Evolutionary conservation across 1,284 basidiomycete genomes (phyloP), one percentile per base, ranked within the genome.

Genomic region (Rhizoctonia solani): DNA sequence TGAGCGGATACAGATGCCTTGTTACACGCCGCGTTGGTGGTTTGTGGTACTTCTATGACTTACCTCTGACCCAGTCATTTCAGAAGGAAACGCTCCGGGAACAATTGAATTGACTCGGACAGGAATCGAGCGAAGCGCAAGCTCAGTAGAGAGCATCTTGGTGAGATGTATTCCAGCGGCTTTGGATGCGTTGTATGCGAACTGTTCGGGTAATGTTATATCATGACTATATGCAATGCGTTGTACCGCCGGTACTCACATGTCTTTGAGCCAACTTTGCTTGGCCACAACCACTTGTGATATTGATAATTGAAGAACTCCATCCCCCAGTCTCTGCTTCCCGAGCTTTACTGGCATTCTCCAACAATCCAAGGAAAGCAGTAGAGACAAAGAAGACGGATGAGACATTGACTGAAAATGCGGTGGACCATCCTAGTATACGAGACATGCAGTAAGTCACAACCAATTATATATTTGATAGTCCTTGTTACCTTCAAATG

Each of bases 111-210:
- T 87, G 47, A 71, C 75, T 73, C 67, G 44, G 14, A 70, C 52
- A 3, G 85, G 83, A 19, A 90, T 81, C 19, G 81, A 80, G 72
- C 86, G 85, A 61, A 90, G 77, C 1, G 85, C 85, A 66, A 90
- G 81, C 73, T 92, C 90, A 1, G 88, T 90, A 1, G 89, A 79
- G 55, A 93, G 75, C 83, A 92, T 83, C 75, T 81, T 86, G 5
- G 87, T 88, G 11, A 93, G 78, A 71, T 91, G 89, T 8, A 85
- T 82, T 3, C 84, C 83, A 0, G 89, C 91, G 0, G 87, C 89
- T 75, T 93, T 93, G 13, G 87, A 79, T 70, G 86, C 87, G 75
- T 91, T 91, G 76, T 92, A 91, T 34, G 82, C 84, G 72, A 92
- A 92, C 89, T 92, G 59, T 44, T 44, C 5, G 4, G 41, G n/a